Evolutionary conservation across 108 stramenopile species (phyloP).

Genomic region (Discostella pseudostelligera): DNA sequence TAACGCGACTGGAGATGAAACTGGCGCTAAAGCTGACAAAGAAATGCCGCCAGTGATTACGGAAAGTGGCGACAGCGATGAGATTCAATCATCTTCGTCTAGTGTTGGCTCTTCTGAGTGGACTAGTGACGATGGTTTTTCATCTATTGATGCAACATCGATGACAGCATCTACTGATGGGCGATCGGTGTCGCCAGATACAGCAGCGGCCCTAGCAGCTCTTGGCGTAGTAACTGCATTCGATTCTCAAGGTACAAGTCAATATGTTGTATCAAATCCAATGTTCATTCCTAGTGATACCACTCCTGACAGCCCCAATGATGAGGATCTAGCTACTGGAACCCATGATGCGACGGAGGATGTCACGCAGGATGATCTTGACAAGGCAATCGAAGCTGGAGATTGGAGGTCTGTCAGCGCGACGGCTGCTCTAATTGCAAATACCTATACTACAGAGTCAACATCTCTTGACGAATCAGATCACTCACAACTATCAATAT

Average conservation of each 20-base stretch:
- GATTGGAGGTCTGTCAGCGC: slow-evolving; percentile 88
- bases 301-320: background rate
- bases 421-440: slow-evolving; percentile 80
- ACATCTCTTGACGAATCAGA: slow-evolving; percentile 2
- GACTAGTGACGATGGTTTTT: slow-evolving; percentile 36
- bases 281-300: slow-evolving; percentile 2
- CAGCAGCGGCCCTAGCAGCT: slow-evolving; percentile 2
- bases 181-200: no score
- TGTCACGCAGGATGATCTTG: slow-evolving; percentile 58
- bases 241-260: background rate
- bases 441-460: slow-evolving; percentile 46
- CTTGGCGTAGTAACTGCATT: background rate
- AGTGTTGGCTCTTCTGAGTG: slow-evolving; percentile 4
- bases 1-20: no score
- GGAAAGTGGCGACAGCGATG: background rate
- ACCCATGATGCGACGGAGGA: background rate
- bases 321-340: background rate
- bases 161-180: slow-evolving; percentile 3
- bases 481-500: slow-evolving; percentile 16
- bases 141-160: slow-evolving; percentile 36
- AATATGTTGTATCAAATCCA: background rate
- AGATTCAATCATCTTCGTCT: background rate
- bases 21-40: background rate
- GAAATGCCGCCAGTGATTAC: no score
- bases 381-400: slow-evolving; percentile 77